Percentiles rank a stretch among this genome's conserved stretches.
These are phyloP conservation scores for Orbilia brochopaga DNA, from an alignment of 2,329 filamentous ascomycete genomes.

Conservation along the genomic window DNA sequence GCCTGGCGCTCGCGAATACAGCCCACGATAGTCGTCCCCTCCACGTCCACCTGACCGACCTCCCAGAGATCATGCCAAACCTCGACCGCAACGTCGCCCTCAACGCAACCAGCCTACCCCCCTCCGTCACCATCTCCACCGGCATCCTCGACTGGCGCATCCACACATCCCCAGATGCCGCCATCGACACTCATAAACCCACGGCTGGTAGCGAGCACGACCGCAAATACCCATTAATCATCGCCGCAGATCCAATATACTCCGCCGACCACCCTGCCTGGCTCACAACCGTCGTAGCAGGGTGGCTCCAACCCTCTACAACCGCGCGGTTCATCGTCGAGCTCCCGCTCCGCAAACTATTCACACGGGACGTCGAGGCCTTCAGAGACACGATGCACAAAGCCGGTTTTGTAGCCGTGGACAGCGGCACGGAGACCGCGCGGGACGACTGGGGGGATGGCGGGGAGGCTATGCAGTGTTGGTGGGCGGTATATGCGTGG, in stretches of 20 bases:
- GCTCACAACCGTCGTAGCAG: constrained; percentile 72
- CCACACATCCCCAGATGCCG: constrained; percentile 59
- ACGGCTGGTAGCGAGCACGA: constrained; percentile 52
- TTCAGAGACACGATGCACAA: constrained; percentile 69
- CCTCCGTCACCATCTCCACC: constrained; percentile 66
- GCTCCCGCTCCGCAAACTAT: constrained; percentile 76
- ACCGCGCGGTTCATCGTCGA: constrained; percentile 76
- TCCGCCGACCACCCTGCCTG: constrained; percentile 79
- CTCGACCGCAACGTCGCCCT: constrained; percentile 73
- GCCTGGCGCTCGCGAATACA: constrained; percentile 82
- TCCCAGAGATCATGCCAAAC: constrained; percentile 83
- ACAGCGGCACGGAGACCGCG: constrained; percentile 69
- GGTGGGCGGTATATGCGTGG: constrained; percentile 68
- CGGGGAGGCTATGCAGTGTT: constrained; percentile 66
- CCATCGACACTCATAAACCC: too few species aligned
- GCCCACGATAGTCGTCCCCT: constrained; percentile 55
- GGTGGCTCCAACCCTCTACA: constrained; percentile 67
- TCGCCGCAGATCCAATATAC: constrained; percentile 87
- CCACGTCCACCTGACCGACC: constrained; percentile 75
- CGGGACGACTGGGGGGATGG: constrained; percentile 74
- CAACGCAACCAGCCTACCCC: constrained; percentile 67
- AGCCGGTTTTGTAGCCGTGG: constrained; percentile 63
- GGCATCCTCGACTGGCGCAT: constrained; percentile 78
- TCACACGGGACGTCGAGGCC: constrained; percentile 67
- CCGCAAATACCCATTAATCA: constrained; percentile 68